These are phyloP conservation scores for Tetrahymena elliotti DNA, from an alignment of 73 alveolate species.

Conservation along the genomic window DNA sequence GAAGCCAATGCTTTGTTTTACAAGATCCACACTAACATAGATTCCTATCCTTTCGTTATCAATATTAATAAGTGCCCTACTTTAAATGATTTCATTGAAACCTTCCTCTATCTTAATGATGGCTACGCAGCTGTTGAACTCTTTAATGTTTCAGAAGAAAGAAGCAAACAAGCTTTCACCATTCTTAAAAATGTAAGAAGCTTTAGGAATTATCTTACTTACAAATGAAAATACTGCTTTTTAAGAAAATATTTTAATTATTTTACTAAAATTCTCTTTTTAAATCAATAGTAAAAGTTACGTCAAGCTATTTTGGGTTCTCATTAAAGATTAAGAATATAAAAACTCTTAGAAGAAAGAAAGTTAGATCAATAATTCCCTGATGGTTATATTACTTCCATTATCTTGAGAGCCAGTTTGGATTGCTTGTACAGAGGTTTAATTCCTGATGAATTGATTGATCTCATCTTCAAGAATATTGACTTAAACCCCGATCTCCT, in stretches of 20 bases:
- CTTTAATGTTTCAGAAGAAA: slow-evolving; percentile 27
- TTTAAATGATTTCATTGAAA: slow-evolving; percentile 32
- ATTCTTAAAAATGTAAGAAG: slow-evolving; percentile 6
- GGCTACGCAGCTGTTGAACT: slow-evolving; percentile 41
- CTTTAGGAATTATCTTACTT: background rate
- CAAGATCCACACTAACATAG: slow-evolving; percentile 48
- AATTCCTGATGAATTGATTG: background rate
- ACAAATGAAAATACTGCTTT: background rate
- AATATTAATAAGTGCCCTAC: slow-evolving; percentile 29
- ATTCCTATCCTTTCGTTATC: slow-evolving; percentile 63
- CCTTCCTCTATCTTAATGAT: slow-evolving; percentile 40
- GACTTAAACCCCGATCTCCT: background rate
- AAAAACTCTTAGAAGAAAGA: background rate
- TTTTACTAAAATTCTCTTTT: background rate
- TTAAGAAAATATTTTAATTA: background rate
- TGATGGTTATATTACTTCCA: background rate
- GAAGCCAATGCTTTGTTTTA: slow-evolving; percentile 50
- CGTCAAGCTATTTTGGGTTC: background rate
- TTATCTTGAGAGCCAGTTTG: background rate
- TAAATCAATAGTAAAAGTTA: background rate
- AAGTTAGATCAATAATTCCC: background rate
- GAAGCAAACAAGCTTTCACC: slow-evolving; percentile 23
- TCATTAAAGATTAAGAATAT: background rate
- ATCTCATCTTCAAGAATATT: background rate
- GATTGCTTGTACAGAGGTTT: slow-evolving; percentile 1